These are phyloP conservation scores for Ceratocystis colombiana DNA, from an alignment of 2,329 filamentous ascomycete species.

Conservation along the genomic window DNA sequence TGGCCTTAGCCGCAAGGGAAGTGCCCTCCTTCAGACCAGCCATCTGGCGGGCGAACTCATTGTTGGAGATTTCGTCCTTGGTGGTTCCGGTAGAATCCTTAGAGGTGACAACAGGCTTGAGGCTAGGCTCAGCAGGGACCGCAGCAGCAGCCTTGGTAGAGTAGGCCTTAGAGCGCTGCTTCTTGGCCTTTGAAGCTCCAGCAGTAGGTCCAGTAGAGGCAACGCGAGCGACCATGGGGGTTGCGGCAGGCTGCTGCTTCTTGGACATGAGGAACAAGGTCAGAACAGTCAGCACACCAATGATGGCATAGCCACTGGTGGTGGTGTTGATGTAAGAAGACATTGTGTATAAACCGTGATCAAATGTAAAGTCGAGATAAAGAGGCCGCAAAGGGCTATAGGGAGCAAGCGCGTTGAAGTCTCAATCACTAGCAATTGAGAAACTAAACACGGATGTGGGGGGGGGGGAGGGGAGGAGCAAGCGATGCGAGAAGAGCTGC, in stretches of 20 bases:
- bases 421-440: conserved; percentile 13
- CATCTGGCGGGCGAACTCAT: conserved; percentile 67
- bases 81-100: conserved; percentile 33
- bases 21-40: conserved; percentile 57
- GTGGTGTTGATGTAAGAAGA: conserved; percentile 29
- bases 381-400: conserved; percentile 16
- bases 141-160: conserved; percentile 30
- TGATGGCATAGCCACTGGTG: conserved; percentile 33
- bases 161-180: conserved; percentile 39
- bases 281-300: conserved; percentile 34
- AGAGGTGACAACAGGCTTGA: conserved; percentile 11
- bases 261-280: conserved; percentile 34
- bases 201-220: conserved; percentile 22
- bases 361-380: conserved; percentile 11
- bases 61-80: conserved; percentile 50
- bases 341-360: conserved; percentile 26
- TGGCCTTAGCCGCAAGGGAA: conserved; percentile 41
- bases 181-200: conserved; percentile 37
- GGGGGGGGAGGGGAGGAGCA: background rate
- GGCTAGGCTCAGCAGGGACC: conserved; percentile 2
- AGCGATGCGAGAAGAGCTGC: conserved; percentile 14
- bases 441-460: background rate
- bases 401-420: conserved; percentile 13
- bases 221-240: conserved; percentile 14
- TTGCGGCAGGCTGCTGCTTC: conserved; percentile 30